Evolutionary conservation across 192 early-diverging fungal species (phyloP).

Genomic region (Linnemannia exigua): DNA sequence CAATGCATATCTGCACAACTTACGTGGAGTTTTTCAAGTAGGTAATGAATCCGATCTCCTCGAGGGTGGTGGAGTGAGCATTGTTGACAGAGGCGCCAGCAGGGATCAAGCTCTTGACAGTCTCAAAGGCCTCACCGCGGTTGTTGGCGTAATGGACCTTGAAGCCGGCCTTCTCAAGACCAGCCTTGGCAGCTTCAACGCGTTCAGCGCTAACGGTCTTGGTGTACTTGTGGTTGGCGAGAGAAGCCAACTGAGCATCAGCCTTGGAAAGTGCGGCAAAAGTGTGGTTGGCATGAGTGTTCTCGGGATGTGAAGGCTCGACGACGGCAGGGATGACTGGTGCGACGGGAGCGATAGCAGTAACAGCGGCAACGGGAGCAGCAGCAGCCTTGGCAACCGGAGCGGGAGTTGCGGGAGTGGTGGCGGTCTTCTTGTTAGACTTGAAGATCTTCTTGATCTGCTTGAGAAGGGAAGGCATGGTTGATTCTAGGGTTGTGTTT

Average conservation of each 20-base stretch:
- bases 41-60: slow-evolving; percentile 61
- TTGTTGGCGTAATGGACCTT: slow-evolving; percentile 48
- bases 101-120: slow-evolving; percentile 58
- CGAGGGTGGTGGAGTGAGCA: slow-evolving; percentile 57
- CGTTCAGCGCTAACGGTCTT: slow-evolving; percentile 33
- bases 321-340: not conserved
- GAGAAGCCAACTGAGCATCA: slow-evolving; percentile 45
- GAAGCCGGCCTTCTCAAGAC: slow-evolving; percentile 53
- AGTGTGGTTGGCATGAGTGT: slow-evolving; percentile 50
- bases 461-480: slow-evolving; percentile 55
- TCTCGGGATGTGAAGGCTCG: slow-evolving; percentile 42
- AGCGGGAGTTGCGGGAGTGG: not conserved
- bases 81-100: slow-evolving; percentile 57
- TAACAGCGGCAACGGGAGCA: not conserved
- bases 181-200: slow-evolving; percentile 41
- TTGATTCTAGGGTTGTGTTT: not conserved
- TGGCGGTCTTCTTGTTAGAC: slow-evolving; percentile 27
- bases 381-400: slow-evolving; percentile 11
- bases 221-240: slow-evolving; percentile 39
- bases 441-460: slow-evolving; percentile 47
- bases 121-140: slow-evolving; percentile 53
- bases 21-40: slow-evolving; percentile 58
- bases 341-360: slow-evolving; percentile 1
- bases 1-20: too few species aligned
- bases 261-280: slow-evolving; percentile 46